phyloP scores from a whole-genome alignment of 768 basidiomycete genomes.

The Gloeopeniophorella convolvens region DNA sequence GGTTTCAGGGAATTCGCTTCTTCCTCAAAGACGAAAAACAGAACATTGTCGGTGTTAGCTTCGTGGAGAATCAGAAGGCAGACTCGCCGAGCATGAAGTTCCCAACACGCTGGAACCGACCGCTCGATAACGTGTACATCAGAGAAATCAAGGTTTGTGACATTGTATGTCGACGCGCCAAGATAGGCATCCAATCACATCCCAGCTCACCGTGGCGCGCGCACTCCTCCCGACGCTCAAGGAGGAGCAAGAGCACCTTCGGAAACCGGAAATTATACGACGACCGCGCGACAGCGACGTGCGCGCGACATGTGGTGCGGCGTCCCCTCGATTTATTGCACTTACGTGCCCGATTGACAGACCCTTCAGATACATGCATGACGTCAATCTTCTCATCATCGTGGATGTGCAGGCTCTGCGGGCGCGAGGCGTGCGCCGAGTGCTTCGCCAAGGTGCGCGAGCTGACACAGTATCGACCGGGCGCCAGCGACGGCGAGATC shows the following conservation, averaged over 20 bases:
- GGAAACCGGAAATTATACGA: constrained; percentile 51
- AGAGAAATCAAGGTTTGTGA: constrained; percentile 51
- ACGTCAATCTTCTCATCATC: constrained; percentile 86
- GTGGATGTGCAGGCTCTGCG: constrained; percentile 90
- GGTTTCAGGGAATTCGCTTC: constrained; percentile 79
- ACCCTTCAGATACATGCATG: constrained; percentile 77
- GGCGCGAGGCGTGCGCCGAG: constrained; percentile 81
- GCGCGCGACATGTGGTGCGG: constrained; percentile 77
- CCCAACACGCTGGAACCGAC: constrained; percentile 62
- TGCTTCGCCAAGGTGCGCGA: constrained; percentile 69
- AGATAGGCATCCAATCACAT: constrained; percentile 1
- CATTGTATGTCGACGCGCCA: not conserved
- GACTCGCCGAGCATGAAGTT: constrained; percentile 57
- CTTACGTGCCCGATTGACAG: constrained; percentile 9
- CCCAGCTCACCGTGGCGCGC: constrained; percentile 57
- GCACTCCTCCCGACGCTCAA: constrained; percentile 62
- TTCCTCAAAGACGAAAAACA: constrained; percentile 58
- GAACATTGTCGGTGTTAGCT: constrained; percentile 60
- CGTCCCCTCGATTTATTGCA: not conserved
- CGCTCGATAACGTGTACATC: constrained; percentile 44
- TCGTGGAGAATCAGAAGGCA: constrained; percentile 55
- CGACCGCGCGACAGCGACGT: constrained; percentile 76
- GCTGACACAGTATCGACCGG: constrained; percentile 48
- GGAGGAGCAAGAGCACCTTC: constrained; percentile 58
- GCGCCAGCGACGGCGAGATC: constrained; percentile 42